Evolutionary conservation across 495 filamentous ascomycete genomes (phyloP), one percentile per base, ranked within the genome.

Genomic region (Hypoxylon trugodes): DNA sequence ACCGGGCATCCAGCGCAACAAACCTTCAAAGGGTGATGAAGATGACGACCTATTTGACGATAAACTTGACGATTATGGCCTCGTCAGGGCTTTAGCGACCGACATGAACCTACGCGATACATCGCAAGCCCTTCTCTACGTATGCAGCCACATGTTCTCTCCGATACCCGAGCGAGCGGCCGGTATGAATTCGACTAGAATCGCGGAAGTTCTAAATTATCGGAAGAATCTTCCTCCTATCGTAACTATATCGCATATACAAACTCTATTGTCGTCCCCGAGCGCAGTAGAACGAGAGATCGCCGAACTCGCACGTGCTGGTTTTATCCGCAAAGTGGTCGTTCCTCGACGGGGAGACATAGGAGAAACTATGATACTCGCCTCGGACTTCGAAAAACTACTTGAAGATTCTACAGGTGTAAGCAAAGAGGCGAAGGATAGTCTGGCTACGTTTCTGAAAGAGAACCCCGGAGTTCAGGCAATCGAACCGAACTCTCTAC

Each of bases 211-310:
- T 1, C 79, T 94, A 41, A 89, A 89, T 59, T 84, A 86, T 66
- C 84, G 90, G 16, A 76, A 75, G 19, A 80, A 77, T 9, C 70
- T 96, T 25, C 92, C 92, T 25, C 87, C 87, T 0, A 79, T 91
- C 16, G 88, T 88, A 13, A 90, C 86, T 0, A 77, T 89, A 4
- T 81, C 87, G 19, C 90, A 96, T 76, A 69, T 95, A 3, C 87
- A 90, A 71, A 85, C 87, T 0, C 65, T 93, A 6, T 74, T 87
- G 13, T 76, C 81, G 49, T 85, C 85, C 6, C 85, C 89, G 1
- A 93, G 91, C 3, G 79, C 79, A 38, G 86, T 86, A 2, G 92
- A 96, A 74, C 80, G 88, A 42, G 91, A 92, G 71, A 82, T 93
- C 21, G 85, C 86, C 16, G 82, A 87, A 48, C 73, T 93, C 16